Conservation (phyloP, 306 rosid species). For the Castanea sativa region DNA sequence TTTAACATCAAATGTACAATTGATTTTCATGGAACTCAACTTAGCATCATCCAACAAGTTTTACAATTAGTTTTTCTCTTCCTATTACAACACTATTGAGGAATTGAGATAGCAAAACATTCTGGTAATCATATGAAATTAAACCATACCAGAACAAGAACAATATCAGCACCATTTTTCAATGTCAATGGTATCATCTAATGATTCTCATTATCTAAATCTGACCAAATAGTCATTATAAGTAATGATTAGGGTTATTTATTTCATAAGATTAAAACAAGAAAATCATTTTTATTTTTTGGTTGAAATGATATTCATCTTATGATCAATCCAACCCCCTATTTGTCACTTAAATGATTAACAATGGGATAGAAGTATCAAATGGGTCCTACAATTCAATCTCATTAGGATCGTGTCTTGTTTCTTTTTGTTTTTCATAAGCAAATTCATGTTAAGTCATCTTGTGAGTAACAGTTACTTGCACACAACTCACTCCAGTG, state of each 20-base stretch:
- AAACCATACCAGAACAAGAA: too few relatives aligned
- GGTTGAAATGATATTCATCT: not conserved
- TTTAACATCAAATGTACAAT: too few relatives aligned
- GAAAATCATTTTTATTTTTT: not conserved
- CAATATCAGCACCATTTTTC: too few relatives aligned
- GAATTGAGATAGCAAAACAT: too few relatives aligned
- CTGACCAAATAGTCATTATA: too few relatives aligned
- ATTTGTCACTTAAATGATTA: too few relatives aligned
- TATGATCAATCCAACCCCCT: not conserved
- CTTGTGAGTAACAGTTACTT: slow-evolving; percentile 13
- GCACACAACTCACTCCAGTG: slow-evolving; percentile 6
- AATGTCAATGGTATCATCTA: too few relatives aligned
- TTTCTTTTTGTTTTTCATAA: not conserved
- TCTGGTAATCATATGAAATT: too few relatives aligned
- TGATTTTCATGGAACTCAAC: not conserved
- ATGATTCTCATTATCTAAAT: too few relatives aligned
- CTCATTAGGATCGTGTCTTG: not conserved
- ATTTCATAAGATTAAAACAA: not conserved
- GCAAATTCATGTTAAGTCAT: not conserved
- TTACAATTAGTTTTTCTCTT: not conserved
- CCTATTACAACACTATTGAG: too few relatives aligned
- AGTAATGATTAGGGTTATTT: not conserved
- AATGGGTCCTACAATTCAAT: not conserved
- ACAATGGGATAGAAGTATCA: not conserved
- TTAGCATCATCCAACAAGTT: not conserved